phyloP scores from a whole-genome alignment of 768 basidiomycete species.

The Pisolithus orientalis region DNA sequence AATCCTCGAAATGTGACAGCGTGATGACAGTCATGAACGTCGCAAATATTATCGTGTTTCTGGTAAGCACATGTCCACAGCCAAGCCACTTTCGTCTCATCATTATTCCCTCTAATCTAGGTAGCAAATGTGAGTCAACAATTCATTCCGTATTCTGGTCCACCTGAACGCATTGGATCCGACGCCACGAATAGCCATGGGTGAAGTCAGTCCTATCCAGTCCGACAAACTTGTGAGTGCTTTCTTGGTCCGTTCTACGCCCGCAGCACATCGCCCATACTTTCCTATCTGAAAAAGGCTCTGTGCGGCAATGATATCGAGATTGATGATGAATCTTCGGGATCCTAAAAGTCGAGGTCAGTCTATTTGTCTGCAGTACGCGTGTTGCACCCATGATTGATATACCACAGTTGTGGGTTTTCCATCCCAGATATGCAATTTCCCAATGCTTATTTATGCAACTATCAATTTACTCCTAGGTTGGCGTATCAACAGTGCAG shows the following conservation, averaged over 20 bases:
- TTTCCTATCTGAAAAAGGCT: neutral
- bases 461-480: too few relatives aligned
- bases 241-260: neutral
- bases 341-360: neutral
- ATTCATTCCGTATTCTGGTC: neutral
- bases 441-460: too few relatives aligned
- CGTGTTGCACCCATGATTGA: neutral
- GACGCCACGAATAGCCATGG: neutral
- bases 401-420: too few relatives aligned
- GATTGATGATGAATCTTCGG: constrained; percentile 4
- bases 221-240: neutral
- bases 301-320: constrained; percentile 1
- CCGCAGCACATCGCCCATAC: neutral
- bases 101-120: neutral
- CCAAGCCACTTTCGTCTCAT: neutral
- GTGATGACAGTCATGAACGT: constrained; percentile 1
- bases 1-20: neutral
- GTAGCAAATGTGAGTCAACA: neutral
- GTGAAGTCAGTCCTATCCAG: neutral
- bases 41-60: constrained; percentile 1
- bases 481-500: too few relatives aligned
- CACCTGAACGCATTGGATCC: neutral
- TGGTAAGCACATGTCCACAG: neutral
- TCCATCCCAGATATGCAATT: too few relatives aligned
- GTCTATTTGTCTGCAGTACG: neutral